Evolutionary conservation across 305 asterid species (phyloP), one percentile per base, ranked within the genome.

Genomic region (Nicotiana rustica): DNA sequence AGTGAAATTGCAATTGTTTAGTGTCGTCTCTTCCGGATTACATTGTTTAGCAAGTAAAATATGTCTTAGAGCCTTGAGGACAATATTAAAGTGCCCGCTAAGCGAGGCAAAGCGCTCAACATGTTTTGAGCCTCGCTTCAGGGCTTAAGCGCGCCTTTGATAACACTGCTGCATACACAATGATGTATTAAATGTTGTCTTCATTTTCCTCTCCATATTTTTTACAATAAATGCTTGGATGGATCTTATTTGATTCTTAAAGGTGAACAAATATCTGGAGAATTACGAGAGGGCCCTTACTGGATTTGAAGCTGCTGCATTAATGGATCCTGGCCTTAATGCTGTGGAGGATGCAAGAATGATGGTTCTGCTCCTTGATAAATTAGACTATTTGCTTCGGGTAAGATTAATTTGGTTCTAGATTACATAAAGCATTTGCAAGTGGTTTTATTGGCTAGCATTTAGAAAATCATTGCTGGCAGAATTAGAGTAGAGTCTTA

Each of bases 251-350:
- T 76, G 80, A 55, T 76, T 76, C 80, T 31, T 55, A 76, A 41
- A 96, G 98, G 97, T 94, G 81, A 92, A 93, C 89, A 96, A 91
- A 81, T 94, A 92, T 87, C 90, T 96, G 65, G 99, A 96, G 87
- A 96, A 96, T 87, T 96, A 96, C 82, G 98, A 94, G 89, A 92
- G 97, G 85, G 97, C 99, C 83, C 92, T 96, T 75, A 94, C 92
- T 88, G 98, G 99, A 87, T 96, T 96, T 89, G 97, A 94, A 91
- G 98, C 99, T 86, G 99, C 99, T 88, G 93, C 98, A 52, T 78
- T 91, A 67, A 91, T 88, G 91, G 98, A 96, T 89, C 99, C 99
- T 86, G 87, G 94, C 83, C 94, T 96, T 75, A 86, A 84, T 89
- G 97, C 98, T 59, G 77, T 82, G 65, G 96, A 90, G 85, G 98